Conservation (phyloP, 2,329 filamentous ascomycete species). For the Colletotrichum siamense region DNA sequence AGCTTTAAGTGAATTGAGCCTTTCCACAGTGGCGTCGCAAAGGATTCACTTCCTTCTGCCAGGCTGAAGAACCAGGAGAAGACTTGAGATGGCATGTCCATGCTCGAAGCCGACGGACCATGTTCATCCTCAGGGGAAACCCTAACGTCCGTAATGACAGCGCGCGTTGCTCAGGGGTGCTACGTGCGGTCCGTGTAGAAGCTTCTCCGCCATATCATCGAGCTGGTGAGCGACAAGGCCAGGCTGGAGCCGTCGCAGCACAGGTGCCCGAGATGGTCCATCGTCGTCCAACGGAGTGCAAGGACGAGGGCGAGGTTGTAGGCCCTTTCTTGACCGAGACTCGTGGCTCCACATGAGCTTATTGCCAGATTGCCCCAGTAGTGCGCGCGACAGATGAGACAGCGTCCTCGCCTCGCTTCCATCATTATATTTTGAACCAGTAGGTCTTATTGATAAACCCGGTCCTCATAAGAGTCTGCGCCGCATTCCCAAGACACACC, state of each 20-base stretch:
- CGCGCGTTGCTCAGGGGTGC: not conserved
- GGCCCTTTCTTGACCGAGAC: not conserved
- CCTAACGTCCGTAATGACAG: not conserved
- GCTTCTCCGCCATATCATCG: not conserved
- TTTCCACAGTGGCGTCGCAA: not conserved
- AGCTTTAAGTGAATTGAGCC: not conserved
- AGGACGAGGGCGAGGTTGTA: not conserved
- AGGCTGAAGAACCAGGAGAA: not conserved
- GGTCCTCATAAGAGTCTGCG: not conserved
- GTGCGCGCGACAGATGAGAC: constrained; percentile 6
- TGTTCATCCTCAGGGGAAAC: not conserved
- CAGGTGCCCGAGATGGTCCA: not conserved
- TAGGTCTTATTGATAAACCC: not conserved
- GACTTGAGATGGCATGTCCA: not conserved
- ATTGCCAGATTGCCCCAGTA: not conserved
- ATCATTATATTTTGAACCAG: not conserved
- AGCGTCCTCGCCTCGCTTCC: constrained; percentile 1
- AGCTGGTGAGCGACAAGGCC: not conserved
- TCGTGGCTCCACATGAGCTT: not conserved
- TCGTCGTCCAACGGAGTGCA: not conserved
- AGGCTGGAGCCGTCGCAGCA: not conserved
- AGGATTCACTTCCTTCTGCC: not conserved
- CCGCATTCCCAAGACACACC: not conserved
- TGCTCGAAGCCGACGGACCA: constrained; percentile 8
- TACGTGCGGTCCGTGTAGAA: not conserved